Evolutionary conservation across 176 grass and related monocot species (phyloP).

Genomic region (Triticum timopheevii): DNA sequence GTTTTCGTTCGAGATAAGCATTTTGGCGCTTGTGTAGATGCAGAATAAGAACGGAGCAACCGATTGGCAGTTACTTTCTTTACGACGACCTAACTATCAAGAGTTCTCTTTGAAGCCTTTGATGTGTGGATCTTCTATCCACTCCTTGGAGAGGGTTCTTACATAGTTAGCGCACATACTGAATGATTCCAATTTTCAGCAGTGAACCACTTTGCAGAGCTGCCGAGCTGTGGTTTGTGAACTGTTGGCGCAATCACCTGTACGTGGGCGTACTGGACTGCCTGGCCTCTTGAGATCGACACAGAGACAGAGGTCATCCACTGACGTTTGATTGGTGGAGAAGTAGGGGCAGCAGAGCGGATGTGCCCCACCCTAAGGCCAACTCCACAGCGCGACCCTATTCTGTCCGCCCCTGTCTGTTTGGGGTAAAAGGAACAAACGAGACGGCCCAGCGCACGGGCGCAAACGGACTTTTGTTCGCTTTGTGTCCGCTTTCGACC

Average conservation of each 20-base stretch:
- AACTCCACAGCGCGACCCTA: too few relatives aligned
- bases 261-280: neutral
- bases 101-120: neutral
- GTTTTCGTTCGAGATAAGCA: neutral
- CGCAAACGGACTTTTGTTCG: too few relatives aligned
- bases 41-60: neutral
- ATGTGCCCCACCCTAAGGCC: conserved; percentile 14
- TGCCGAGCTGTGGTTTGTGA: neutral
- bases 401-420: too few relatives aligned
- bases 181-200: too few relatives aligned
- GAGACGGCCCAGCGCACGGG: too few relatives aligned
- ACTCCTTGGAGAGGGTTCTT: neutral
- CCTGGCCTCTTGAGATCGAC: neutral
- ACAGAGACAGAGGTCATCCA: neutral
- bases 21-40: neutral
- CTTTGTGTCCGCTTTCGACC: too few relatives aligned
- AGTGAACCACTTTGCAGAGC: neutral
- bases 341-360: conserved; percentile 27
- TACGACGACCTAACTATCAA: neutral
- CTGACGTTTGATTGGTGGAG: conserved; percentile 17
- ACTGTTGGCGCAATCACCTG: neutral
- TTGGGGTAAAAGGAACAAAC: too few relatives aligned
- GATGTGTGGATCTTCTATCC: neutral
- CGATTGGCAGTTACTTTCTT: conserved; percentile 1
- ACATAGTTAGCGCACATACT: neutral